A percentile compares a stretch with the other conserved stretches of the same genome.
phyloP scores from a whole-genome alignment of 1,284 basidiomycete genomes.

The Pseudozyma pruni region DNA sequence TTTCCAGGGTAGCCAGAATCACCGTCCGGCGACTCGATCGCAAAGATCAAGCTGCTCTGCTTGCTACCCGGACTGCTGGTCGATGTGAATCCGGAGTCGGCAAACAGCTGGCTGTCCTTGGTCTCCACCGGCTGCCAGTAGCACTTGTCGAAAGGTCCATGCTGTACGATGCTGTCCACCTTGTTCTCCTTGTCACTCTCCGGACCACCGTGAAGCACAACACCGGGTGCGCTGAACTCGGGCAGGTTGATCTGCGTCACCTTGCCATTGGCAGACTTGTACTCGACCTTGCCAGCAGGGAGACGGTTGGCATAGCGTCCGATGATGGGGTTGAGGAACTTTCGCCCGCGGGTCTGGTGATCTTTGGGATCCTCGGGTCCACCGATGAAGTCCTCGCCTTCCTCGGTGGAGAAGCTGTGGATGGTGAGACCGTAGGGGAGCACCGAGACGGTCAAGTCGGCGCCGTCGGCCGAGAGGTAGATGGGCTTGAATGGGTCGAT shows the following conservation, averaged over 20 bases:
- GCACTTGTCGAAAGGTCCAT: slow-evolving; percentile 59
- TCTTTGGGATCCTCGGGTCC: slow-evolving; percentile 57
- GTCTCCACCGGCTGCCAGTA: slow-evolving; percentile 49
- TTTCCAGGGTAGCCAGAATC: slow-evolving; percentile 59
- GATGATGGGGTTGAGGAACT: slow-evolving; percentile 62
- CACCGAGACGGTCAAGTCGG: slow-evolving; percentile 43
- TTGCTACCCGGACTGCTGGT: slow-evolving; percentile 25
- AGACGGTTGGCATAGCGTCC: slow-evolving; percentile 64
- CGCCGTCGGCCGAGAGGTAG: slow-evolving; percentile 30
- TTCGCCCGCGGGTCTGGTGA: slow-evolving; percentile 43
- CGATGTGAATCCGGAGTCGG: slow-evolving; percentile 30
- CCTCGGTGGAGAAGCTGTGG: slow-evolving; percentile 49
- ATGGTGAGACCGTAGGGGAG: slow-evolving; percentile 61
- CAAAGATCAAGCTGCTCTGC: slow-evolving; percentile 48
- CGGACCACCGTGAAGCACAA: slow-evolving; percentile 62
- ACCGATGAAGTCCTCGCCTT: slow-evolving; percentile 53
- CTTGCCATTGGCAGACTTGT: slow-evolving; percentile 37
- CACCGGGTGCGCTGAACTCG: slow-evolving; percentile 48
- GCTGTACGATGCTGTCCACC: slow-evolving; percentile 35
- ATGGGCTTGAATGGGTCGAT: slow-evolving; percentile 55
- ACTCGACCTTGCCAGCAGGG: slow-evolving; percentile 48
- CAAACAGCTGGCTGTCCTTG: slow-evolving; percentile 36
- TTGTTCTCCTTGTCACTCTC: slow-evolving; percentile 26
- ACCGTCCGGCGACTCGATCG: slow-evolving; percentile 52
- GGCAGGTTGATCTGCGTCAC: slow-evolving; percentile 23